phyloP scores from a whole-genome alignment of 768 basidiomycete genomes.

The Rhizopogon roseolus region DNA sequence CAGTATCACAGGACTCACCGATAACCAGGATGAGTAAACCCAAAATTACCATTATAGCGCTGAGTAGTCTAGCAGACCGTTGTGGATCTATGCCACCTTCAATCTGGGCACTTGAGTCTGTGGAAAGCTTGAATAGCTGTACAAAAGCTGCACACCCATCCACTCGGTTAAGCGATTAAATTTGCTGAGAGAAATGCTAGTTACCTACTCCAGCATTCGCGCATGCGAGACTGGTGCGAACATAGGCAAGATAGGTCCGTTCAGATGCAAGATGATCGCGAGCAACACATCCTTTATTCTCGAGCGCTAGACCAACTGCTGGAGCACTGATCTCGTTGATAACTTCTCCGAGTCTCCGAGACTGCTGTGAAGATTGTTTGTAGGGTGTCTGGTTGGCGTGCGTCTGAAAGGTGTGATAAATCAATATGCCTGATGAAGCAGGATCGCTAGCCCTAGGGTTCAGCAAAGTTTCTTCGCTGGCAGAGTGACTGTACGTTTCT shows the following conservation, averaged over 20 bases:
- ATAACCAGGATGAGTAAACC: constrained; percentile 43
- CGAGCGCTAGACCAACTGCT: constrained; percentile 32
- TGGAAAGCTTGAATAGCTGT: constrained; percentile 42
- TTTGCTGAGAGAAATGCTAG: not conserved
- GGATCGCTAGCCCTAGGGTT: not conserved
- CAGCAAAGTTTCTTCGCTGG: not conserved
- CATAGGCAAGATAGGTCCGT: constrained; percentile 59
- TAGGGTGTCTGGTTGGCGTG: not conserved
- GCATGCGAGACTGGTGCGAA: constrained; percentile 58
- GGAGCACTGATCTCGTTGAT: constrained; percentile 4
- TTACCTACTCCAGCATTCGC: constrained; percentile 59
- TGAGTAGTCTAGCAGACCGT: constrained; percentile 44
- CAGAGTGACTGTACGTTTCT: not conserved
- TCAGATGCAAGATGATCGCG: constrained; percentile 63
- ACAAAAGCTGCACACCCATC: constrained; percentile 38
- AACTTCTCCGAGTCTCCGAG: not conserved
- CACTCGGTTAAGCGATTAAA: not conserved
- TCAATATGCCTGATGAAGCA: not conserved
- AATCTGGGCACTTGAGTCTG: constrained; percentile 4
- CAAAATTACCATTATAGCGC: constrained; percentile 41
- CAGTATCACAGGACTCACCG: constrained; percentile 30
- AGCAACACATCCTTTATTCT: constrained; percentile 60
- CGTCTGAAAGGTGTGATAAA: not conserved
- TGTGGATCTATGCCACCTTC: constrained; percentile 5
- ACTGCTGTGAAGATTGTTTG: not conserved